Percentiles rank a stretch among this genome's conserved stretches.
These are phyloP conservation scores for Withania somnifera DNA, from an alignment of 305 asterid genomes.

Conservation along the genomic window DNA sequence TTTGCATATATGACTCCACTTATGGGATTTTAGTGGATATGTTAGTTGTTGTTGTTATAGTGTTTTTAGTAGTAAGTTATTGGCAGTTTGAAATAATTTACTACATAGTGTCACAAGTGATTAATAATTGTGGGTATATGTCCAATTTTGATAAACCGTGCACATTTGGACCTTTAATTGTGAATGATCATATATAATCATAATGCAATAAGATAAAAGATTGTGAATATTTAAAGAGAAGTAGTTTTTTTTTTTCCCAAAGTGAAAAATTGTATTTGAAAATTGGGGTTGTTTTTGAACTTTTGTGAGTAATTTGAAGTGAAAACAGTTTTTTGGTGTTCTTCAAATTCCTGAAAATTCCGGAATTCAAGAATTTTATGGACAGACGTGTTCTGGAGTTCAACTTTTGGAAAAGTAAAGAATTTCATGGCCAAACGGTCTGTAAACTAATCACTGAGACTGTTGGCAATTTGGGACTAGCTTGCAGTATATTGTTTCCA, in stretches of 20 bases:
- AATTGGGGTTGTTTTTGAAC: neutral
- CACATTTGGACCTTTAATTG: neutral
- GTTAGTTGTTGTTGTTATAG: too few relatives aligned
- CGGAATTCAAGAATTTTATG: neutral
- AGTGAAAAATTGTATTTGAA: neutral
- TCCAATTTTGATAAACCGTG: too few relatives aligned
- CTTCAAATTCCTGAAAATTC: neutral
- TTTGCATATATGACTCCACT: too few relatives aligned
- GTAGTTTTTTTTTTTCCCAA: neutral
- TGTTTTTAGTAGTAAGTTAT: too few relatives aligned
- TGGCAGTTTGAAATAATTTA: too few relatives aligned
- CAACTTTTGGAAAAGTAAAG: neutral
- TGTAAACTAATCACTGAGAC: neutral
- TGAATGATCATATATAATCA: neutral
- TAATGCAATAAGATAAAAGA: neutral
- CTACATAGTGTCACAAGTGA: too few relatives aligned
- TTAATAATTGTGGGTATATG: too few relatives aligned
- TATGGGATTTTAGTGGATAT: too few relatives aligned
- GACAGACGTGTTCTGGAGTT: neutral
- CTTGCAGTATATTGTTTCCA: neutral
- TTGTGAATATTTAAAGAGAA: neutral
- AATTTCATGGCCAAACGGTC: too few relatives aligned
- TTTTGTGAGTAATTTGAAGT: neutral
- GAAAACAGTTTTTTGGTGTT: neutral
- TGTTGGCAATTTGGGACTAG: neutral